These are phyloP conservation scores for Tetracladium setigerum DNA, from an alignment of 495 filamentous ascomycete species.

Conservation along the genomic window DNA sequence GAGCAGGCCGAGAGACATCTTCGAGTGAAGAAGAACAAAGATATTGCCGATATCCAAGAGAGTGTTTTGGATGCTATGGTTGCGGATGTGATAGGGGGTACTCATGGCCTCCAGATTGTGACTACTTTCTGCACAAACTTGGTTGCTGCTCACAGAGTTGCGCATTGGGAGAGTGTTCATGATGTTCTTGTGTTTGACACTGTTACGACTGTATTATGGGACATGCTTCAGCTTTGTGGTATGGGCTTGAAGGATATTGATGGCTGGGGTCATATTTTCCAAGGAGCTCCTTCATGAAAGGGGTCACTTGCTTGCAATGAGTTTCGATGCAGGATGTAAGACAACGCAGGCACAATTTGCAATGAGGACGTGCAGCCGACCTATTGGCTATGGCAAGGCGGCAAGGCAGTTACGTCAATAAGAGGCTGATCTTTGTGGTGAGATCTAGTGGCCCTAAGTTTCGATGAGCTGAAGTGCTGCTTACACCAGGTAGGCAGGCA, in stretches of 20 bases:
- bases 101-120: constrained; percentile 12
- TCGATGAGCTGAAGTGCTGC: too few relatives aligned
- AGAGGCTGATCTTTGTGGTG: too few relatives aligned
- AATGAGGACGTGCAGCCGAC: too few relatives aligned
- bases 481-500: too few relatives aligned
- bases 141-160: constrained; percentile 18
- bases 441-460: too few relatives aligned
- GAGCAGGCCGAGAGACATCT: constrained; percentile 18
- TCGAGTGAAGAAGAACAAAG: constrained; percentile 17
- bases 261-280: constrained; percentile 21
- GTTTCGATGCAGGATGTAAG: too few relatives aligned
- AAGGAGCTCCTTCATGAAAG: not conserved
- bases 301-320: too few relatives aligned
- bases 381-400: too few relatives aligned
- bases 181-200: constrained; percentile 22
- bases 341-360: too few relatives aligned
- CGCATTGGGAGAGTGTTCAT: constrained; percentile 20
- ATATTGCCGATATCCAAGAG: constrained; percentile 18
- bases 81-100: constrained; percentile 10
- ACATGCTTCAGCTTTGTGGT: constrained; percentile 19
- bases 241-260: constrained; percentile 11
- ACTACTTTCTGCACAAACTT: constrained; percentile 25
- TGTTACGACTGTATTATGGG: constrained; percentile 24
- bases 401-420: too few relatives aligned
- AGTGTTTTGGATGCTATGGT: constrained; percentile 20